Conservation (phyloP, 331 rosid species). For the Telfairia occidentalis region DNA sequence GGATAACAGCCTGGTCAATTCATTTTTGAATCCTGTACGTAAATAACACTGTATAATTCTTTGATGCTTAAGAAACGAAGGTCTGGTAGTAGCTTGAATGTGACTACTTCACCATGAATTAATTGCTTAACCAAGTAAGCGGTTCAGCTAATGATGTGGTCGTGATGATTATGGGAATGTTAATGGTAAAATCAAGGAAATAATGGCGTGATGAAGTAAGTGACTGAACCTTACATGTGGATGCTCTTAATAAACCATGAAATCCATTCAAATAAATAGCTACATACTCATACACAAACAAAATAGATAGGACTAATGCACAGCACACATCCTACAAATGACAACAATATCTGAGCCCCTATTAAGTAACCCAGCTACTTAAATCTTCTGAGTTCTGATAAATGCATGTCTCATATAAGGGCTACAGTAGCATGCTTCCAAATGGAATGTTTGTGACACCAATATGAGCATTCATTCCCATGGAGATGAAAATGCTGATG, state of each 20-base stretch:
- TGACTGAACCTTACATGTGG: slow-evolving; percentile 24
- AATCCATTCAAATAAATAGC: slow-evolving; percentile 29
- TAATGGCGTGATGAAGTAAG: slow-evolving; percentile 19
- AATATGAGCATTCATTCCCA: slow-evolving; percentile 70
- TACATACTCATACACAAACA: slow-evolving; percentile 21
- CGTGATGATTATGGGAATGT: slow-evolving; percentile 36
- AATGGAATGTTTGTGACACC: slow-evolving; percentile 87
- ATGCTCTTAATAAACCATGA: slow-evolving; percentile 12
- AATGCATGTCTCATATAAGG: slow-evolving; percentile 61
- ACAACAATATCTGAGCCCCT: slow-evolving; percentile 33
- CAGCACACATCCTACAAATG: slow-evolving; percentile 42
- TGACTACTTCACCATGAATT: slow-evolving; percentile 26
- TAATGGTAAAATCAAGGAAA: slow-evolving; percentile 12
- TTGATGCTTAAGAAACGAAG: slow-evolving; percentile 21
- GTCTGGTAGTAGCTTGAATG: slow-evolving; percentile 29
- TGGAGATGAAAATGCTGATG: slow-evolving; percentile 86
- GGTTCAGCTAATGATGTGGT: slow-evolving; percentile 24
- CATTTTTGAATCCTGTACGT: slow-evolving; percentile 55
- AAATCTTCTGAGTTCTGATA: slow-evolving; percentile 31
- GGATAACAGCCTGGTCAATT: slow-evolving; percentile 36
- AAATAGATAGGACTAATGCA: slow-evolving; percentile 52
- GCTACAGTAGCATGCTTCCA: slow-evolving; percentile 49
- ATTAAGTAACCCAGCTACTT: slow-evolving; percentile 31
- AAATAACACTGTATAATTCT: slow-evolving; percentile 62
- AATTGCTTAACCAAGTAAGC: slow-evolving; percentile 22